Conservation (phyloP, 345 rosid genomes). For the Citrus mangshanensis region DNA sequence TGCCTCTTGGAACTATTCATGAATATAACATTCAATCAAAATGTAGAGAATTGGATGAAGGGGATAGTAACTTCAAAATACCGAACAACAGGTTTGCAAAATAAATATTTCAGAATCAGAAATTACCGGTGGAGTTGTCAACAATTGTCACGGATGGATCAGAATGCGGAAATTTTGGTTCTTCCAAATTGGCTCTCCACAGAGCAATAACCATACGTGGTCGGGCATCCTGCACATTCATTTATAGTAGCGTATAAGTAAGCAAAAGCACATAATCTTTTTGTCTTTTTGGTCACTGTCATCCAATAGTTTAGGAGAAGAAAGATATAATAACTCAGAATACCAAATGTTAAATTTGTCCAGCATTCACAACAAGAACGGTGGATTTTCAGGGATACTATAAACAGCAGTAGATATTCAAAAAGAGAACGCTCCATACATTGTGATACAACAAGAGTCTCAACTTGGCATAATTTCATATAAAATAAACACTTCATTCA, state of each 20-base stretch:
- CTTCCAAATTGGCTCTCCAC: slow-evolving; percentile 92
- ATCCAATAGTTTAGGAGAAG: neutral
- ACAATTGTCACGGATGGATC: slow-evolving; percentile 79
- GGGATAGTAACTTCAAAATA: slow-evolving; percentile 11
- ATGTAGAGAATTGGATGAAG: slow-evolving; percentile 19
- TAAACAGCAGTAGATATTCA: neutral
- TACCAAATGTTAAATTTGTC: neutral
- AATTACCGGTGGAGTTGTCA: slow-evolving; percentile 71
- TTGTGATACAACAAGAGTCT: neutral
- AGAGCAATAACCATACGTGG: slow-evolving; percentile 73
- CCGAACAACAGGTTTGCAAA: slow-evolving; percentile 3
- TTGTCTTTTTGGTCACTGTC: neutral
- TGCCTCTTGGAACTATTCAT: slow-evolving; percentile 74
- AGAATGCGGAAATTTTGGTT: slow-evolving; percentile 59
- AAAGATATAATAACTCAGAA: neutral
- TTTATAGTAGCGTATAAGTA: slow-evolving; percentile 10
- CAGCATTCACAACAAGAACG: neutral
- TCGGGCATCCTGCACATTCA: slow-evolving; percentile 68
- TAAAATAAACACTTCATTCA: neutral
- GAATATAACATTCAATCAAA: slow-evolving; percentile 47
- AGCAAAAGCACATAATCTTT: neutral
- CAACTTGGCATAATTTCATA: neutral
- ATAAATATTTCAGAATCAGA: slow-evolving; percentile 23
- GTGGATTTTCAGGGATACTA: neutral
- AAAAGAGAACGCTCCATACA: neutral